Percentiles rank a stretch among this genome's conserved stretches.
These are phyloP conservation scores for Saussurea involucrata DNA, from an alignment of 129 eudicot genomes.

Conservation along the genomic window DNA sequence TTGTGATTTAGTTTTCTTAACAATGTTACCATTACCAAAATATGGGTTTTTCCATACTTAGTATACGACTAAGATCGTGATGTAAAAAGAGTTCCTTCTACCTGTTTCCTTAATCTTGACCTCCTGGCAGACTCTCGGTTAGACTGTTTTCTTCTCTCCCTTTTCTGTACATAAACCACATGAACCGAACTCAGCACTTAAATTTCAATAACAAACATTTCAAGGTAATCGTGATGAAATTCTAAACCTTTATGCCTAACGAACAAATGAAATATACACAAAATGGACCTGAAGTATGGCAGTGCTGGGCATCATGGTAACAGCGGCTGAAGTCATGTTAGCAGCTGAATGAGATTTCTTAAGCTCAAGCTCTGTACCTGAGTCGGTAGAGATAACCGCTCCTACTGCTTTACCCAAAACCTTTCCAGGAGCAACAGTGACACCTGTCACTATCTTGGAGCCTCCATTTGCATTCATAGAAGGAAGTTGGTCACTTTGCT, in stretches of 20 bases:
- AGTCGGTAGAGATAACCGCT: conserved; percentile 28
- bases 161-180: conserved; percentile 44
- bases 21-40: neutral
- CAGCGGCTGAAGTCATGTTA: conserved; percentile 29
- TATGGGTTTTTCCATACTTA: no score
- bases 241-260: neutral
- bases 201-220: neutral
- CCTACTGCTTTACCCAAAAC: conserved; percentile 39
- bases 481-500: conserved; percentile 22
- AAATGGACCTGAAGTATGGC: conserved; percentile 51
- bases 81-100: conserved; percentile 13
- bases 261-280: neutral
- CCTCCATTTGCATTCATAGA: conserved; percentile 31
- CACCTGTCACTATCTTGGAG: conserved; percentile 39
- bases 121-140: conserved; percentile 93
- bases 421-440: conserved; percentile 31
- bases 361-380: conserved; percentile 43
- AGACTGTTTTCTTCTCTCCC: conserved; percentile 87
- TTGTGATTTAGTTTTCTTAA: neutral
- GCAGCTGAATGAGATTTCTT: conserved; percentile 36
- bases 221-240: neutral
- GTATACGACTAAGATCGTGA: neutral
- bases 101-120: conserved; percentile 91
- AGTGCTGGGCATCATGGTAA: conserved; percentile 37
- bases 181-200: neutral